Base-by-base conservation (phyloP, 2,329 filamentous ascomycete species). In the Sordariomycetes sp. region DNA sequence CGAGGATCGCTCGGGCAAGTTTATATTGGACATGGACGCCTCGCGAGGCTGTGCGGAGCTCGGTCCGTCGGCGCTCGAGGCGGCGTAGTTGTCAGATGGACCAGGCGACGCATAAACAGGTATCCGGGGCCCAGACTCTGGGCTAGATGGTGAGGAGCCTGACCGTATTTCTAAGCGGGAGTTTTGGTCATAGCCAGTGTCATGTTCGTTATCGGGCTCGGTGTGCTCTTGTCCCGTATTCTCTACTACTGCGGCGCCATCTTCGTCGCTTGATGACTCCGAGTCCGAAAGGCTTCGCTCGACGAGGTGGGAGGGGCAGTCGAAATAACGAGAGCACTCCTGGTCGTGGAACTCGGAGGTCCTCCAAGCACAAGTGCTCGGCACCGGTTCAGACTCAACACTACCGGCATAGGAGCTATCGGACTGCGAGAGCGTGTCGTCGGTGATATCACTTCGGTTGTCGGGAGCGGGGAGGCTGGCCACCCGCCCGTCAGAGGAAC, bases 261-360 rank as follows among this genome's bases (percentile, higher is more conserved):
- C 52, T 11, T 54, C 61, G 25, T 58, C 51, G 32, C 35, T 53
- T 25, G 28, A 18, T 16, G 55, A 51, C 28, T 22, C 55, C n/a
- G 55, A 10, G 7, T 57, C 55, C 7, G 71, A 71, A 22, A 70
- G 60, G 32, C 63, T 64, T 56, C 77, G 71, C 63, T 74, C 72
- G 53, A 76, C 62, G 20, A 68, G 61, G 59, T 80, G 77, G 3
- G 75, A 72, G 35, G 77, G 77, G 51, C 77, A 79, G 66, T 80
- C 78, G 59, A 77, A 72, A 64, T 71, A 79, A 53, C 71, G 72
- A 12, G 71, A 70, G 64, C 76, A 78, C 65, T 79, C 77, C 54
- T 72, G 69, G 55, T 75, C 70, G 61, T 74, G 64, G 52, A 70
- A 75, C 16, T 67, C 66, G 20, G 64, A 24, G 11, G 69, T 75